phyloP scores from a whole-genome alignment of 1,284 basidiomycete genomes.

The Ceratobasidium sp. region DNA sequence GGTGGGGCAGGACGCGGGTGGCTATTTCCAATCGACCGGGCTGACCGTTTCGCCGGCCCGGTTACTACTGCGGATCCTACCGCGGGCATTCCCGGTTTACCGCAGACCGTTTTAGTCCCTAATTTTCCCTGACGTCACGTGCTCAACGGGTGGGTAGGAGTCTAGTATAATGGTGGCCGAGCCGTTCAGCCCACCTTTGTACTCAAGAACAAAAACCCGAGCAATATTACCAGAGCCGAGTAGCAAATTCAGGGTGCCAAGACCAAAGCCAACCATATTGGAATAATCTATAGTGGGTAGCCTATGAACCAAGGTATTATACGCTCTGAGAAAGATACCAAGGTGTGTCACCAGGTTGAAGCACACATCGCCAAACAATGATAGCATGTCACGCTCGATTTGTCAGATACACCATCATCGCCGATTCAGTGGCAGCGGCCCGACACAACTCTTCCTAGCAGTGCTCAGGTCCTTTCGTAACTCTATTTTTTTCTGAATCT shows the following conservation, averaged over 20 bases:
- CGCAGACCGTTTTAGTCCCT: too few relatives aligned
- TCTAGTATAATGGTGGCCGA: neutral
- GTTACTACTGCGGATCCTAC: too few relatives aligned
- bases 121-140: neutral
- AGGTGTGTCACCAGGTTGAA: neutral
- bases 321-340: neutral
- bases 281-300: neutral
- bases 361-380: constrained; percentile 21
- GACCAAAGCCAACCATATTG: neutral
- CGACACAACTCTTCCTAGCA: neutral
- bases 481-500: neutral
- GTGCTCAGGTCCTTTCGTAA: neutral
- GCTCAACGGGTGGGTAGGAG: constrained; percentile 6
- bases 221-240: constrained; percentile 4
- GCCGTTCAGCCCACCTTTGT: constrained; percentile 12
- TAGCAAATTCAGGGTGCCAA: neutral
- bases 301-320: neutral
- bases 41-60: too few relatives aligned
- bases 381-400: constrained; percentile 12
- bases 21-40: too few relatives aligned
- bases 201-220: neutral
- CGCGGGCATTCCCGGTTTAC: too few relatives aligned
- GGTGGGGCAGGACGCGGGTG: too few relatives aligned
- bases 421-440: neutral
- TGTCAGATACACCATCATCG: constrained; percentile 7